These are phyloP conservation scores for Irpex sp. DNA, from an alignment of 1,284 basidiomycete genomes.

Conservation along the genomic window DNA sequence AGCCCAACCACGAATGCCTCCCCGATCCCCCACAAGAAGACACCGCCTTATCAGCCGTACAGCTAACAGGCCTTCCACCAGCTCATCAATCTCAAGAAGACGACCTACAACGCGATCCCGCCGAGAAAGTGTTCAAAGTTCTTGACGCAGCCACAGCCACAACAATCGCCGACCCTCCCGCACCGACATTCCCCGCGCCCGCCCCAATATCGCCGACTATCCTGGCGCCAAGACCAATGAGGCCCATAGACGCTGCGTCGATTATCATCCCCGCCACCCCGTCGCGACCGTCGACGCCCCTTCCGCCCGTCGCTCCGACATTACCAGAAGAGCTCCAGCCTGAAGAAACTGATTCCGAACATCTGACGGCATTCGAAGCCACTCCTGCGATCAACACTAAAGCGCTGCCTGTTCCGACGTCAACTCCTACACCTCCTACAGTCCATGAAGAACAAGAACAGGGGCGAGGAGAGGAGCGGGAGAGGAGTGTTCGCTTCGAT, in stretches of 20 bases:
- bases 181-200: slow-evolving; percentile 7
- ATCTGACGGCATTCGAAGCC: neutral
- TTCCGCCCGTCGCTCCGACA: slow-evolving; percentile 10
- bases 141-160: slow-evolving; percentile 12
- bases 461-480: neutral
- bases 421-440: neutral
- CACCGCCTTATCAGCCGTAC: slow-evolving; percentile 3
- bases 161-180: slow-evolving; percentile 12
- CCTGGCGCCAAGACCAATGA: slow-evolving; percentile 24
- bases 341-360: neutral
- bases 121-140: slow-evolving; percentile 5
- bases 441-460: neutral
- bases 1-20: slow-evolving; percentile 65
- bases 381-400: neutral
- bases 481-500: neutral
- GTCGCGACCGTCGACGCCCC: slow-evolving; percentile 10
- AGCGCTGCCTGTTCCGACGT: neutral
- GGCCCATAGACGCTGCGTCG: slow-evolving; percentile 21
- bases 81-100: neutral
- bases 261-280: slow-evolving; percentile 21
- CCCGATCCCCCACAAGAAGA: slow-evolving; percentile 50
- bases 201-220: slow-evolving; percentile 20
- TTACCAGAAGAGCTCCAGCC: slow-evolving; percentile 3
- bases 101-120: neutral
- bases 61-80: too few relatives aligned